A percentile compares a stretch with the other conserved stretches of the same genome.
Conservation (phyloP, 441 rosid species). For the Flueggea neowawraea region DNA sequence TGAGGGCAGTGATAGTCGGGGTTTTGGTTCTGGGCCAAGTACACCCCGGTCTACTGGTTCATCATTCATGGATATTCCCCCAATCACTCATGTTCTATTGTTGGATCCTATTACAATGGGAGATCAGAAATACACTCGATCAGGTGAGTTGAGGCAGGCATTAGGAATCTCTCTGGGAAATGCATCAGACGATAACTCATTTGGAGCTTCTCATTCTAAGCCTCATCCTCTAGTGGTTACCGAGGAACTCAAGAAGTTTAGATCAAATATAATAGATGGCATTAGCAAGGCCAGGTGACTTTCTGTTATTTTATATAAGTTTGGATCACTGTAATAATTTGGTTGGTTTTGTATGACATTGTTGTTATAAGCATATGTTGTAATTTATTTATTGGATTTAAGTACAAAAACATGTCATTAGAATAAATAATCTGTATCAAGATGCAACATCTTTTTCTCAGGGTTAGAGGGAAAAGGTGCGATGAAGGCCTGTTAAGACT, state of each 20-base stretch:
- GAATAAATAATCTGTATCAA: slow-evolving; percentile 8
- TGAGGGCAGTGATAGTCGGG: slow-evolving; percentile 39
- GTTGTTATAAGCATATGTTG: not conserved
- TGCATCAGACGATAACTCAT: slow-evolving; percentile 37
- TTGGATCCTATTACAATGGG: slow-evolving; percentile 51
- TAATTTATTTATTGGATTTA: not conserved
- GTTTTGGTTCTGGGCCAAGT: slow-evolving; percentile 30
- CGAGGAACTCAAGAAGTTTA: slow-evolving; percentile 54
- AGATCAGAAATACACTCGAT: slow-evolving; percentile 31
- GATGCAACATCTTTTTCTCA: slow-evolving; percentile 20
- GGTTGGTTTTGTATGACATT: not conserved
- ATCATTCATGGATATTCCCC: slow-evolving; percentile 20
- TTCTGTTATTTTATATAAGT: not conserved
- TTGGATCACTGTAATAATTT: not conserved
- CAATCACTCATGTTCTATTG: slow-evolving; percentile 26
- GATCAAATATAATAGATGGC: slow-evolving; percentile 31
- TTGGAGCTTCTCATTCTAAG: slow-evolving; percentile 46
- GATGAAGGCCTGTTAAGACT: slow-evolving; percentile 37
- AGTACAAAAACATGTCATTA: not conserved
- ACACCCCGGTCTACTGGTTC: slow-evolving; percentile 33
- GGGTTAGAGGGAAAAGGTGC: slow-evolving; percentile 38
- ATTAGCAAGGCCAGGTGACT: slow-evolving; percentile 45
- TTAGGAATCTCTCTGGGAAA: slow-evolving; percentile 43
- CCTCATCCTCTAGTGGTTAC: slow-evolving; percentile 33
- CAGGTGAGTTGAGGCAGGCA: slow-evolving; percentile 44